Evolutionary conservation across 1,284 basidiomycete species (phyloP), one percentile per base, ranked within the genome.

Genomic region (Apiotrichum siamense): DNA sequence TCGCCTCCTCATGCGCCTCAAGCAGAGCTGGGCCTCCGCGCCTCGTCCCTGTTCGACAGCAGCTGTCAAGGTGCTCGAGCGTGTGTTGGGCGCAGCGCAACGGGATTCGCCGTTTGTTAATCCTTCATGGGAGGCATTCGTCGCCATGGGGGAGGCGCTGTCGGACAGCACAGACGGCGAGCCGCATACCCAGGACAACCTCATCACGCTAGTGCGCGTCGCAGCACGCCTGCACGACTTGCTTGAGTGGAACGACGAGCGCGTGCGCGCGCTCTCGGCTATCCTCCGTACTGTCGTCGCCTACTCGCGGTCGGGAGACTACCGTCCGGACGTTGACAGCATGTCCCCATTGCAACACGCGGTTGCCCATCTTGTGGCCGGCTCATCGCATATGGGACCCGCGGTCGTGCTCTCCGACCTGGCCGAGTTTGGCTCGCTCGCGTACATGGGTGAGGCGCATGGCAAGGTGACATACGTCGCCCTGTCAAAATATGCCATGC

Each of bases 391-490:
- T 10, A 69, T 80, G 0, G 84, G 83, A 2, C 78, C 83, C 0
- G 87, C 87, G 0, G 76, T 88, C 10, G 76, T 96, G 20, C 80
- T 97, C 55, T 77, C 80, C 2, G 88, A 94, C 66, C 75, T 97
- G 7, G 84, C 93, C 0, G 87, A 93, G 69, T 93, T 84, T 60
- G 79, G 83, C 21, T 87, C 86, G 0, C 78, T 97, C 21, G 84
- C 93, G 1, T 97, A 91, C 75, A 74, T 87, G 0, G 84, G 84
- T 9, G 81, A 84, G 0, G 88, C 87, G 55, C 57, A 44, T 12
- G 83, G 82, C 59, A 81, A 84, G 7, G 78, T 93, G 39, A 90
- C 89, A 0, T 97, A 92, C 67, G 85, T 97, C 42, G 90, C 84
- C 0, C 70, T 97, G 33, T 80, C 84, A 11, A 96, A 97, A 73